Percentiles rank a stretch among this genome's conserved stretches.
These are phyloP conservation scores for Starmerella apicola DNA, from an alignment of 805 yeast species.

Conservation along the genomic window DNA sequence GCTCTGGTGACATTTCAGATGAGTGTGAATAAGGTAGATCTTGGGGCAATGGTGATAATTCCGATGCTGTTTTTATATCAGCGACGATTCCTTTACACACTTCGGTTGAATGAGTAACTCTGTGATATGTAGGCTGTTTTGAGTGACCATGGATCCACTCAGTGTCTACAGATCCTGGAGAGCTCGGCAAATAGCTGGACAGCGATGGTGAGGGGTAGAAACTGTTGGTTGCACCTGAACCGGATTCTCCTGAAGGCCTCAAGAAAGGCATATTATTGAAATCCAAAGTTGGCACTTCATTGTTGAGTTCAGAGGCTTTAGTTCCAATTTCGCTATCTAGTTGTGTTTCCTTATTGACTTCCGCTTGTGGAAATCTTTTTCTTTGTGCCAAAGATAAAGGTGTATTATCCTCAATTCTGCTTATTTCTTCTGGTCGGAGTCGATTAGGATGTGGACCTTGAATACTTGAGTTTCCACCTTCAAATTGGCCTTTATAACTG, in stretches of 20 bases:
- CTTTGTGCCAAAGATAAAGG: too few relatives aligned
- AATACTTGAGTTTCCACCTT: too few relatives aligned
- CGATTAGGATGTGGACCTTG: too few relatives aligned
- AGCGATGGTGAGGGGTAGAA: conserved; percentile 2
- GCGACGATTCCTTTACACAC: background rate
- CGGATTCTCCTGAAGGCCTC: conserved; percentile 2
- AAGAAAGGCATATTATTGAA: conserved; percentile 14
- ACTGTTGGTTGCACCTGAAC: background rate
- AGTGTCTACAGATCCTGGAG: conserved; percentile 1
- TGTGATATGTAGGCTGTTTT: conserved; percentile 1
- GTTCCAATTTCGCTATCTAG: too few relatives aligned
- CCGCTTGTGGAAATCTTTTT: too few relatives aligned
- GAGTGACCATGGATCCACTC: conserved; percentile 9
- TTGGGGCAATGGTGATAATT: background rate
- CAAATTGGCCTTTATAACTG: too few relatives aligned
- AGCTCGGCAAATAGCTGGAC: background rate
- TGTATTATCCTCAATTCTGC: too few relatives aligned
- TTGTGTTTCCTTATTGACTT: too few relatives aligned
- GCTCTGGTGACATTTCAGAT: too few relatives aligned
- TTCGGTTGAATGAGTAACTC: background rate
- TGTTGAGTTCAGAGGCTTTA: too few relatives aligned
- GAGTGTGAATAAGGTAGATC: background rate
- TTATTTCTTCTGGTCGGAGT: too few relatives aligned
- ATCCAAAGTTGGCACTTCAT: conserved; percentile 4
- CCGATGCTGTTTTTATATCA: background rate